phyloP scores from a whole-genome alignment of 2,329 filamentous ascomycete genomes.

The Aspergillus costaricaensis region DNA sequence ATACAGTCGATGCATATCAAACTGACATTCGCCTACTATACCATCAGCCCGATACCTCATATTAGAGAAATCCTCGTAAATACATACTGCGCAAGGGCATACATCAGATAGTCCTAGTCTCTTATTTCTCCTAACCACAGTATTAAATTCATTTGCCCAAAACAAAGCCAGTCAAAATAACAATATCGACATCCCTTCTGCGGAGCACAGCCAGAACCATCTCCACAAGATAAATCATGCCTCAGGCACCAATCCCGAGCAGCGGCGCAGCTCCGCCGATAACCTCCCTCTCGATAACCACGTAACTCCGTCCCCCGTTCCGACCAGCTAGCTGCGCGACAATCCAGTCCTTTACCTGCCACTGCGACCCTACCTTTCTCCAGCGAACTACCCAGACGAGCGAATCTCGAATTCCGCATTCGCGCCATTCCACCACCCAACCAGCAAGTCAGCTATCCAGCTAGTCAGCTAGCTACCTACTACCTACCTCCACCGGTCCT shows the following conservation, averaged over 20 bases:
- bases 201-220: no score
- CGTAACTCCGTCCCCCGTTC: background rate
- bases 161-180: no score
- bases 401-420: slow-evolving; percentile 9
- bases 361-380: no score
- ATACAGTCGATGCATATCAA: no score
- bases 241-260: background rate
- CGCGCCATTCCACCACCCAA: background rate
- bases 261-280: slow-evolving; percentile 6
- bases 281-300: slow-evolving; percentile 10
- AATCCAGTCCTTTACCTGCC: background rate
- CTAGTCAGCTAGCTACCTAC: background rate
- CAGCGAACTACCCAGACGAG: background rate
- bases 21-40: no score
- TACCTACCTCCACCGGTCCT: background rate
- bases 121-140: no score
- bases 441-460: background rate
- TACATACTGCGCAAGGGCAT: no score
- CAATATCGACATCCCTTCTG: no score
- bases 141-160: no score
- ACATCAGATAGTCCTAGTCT: no score
- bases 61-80: no score
- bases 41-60: no score
- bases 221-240: background rate
- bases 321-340: slow-evolving; percentile 3